Percentiles rank a stretch among this genome's conserved stretches.
Evolutionary conservation across 768 basidiomycete genomes (phyloP).

Genomic region (Tulasnella sp.): DNA sequence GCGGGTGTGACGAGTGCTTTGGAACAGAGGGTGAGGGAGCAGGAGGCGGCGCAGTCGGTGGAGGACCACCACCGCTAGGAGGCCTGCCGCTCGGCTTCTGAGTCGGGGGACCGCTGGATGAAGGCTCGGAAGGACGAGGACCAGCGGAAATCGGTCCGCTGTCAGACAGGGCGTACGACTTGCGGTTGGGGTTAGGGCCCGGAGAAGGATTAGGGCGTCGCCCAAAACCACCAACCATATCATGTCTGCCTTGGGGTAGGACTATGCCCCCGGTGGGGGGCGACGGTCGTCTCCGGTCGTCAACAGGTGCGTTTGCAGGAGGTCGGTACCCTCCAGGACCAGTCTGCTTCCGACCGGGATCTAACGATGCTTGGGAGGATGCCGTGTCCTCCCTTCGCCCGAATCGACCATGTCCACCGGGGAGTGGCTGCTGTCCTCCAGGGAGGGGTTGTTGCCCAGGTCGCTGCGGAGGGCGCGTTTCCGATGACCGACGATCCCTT

Average conservation of each 20-base stretch:
- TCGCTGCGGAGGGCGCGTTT: not conserved
- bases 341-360: not conserved
- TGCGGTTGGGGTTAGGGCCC: not conserved
- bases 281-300: not conserved
- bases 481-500: not conserved
- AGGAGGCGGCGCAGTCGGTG: not conserved
- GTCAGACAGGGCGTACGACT: not conserved
- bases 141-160: not conserved
- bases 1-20: no score
- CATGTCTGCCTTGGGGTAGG: no score
- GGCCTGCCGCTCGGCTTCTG: not conserved
- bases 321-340: not conserved
- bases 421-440: not conserved
- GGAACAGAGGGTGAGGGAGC: no score
- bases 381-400: slow-evolving; percentile 13
- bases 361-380: not conserved
- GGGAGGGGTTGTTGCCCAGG: not conserved
- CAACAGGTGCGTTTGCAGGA: not conserved
- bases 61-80: not conserved
- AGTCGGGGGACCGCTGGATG: not conserved
- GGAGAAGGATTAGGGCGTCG: no score
- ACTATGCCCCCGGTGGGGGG: no score
- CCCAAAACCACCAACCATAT: no score
- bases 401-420: slow-evolving; percentile 15
- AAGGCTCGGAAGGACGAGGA: not conserved